Percentiles rank a stretch among this genome's conserved stretches.
phyloP scores from a whole-genome alignment of 83 land plant genomes.

The Diphasiastrum complanatum region DNA sequence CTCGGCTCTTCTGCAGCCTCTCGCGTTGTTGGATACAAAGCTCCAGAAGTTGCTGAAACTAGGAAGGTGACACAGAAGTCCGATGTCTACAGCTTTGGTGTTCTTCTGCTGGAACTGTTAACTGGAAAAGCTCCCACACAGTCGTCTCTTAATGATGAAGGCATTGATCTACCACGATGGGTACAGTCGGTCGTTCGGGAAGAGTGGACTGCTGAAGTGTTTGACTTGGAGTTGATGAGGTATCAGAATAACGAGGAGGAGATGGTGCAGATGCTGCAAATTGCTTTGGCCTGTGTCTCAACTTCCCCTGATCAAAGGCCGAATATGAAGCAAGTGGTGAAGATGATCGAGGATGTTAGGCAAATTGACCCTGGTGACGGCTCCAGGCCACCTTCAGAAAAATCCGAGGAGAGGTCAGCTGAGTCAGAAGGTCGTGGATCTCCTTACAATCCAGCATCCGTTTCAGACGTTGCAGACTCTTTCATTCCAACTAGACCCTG shows the following conservation, averaged over 20 bases:
- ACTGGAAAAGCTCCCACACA: constrained; percentile 11
- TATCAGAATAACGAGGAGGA: constrained; percentile 15
- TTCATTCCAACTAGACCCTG: no score
- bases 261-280: constrained; percentile 13
- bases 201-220: constrained; percentile 17
- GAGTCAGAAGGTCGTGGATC: no score
- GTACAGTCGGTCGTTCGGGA: no score
- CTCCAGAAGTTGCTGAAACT: constrained; percentile 11
- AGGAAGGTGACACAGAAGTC: constrained; percentile 12
- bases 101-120: constrained; percentile 7
- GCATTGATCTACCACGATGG: constrained; percentile 15
- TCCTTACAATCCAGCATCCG: no score
- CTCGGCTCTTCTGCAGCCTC: constrained; percentile 5
- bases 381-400: not conserved
- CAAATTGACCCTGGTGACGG: constrained; percentile 9
- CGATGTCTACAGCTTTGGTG: no score
- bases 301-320: no score
- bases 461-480: no score
- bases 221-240: constrained; percentile 13
- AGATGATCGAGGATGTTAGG: constrained; percentile 8
- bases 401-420: constrained; percentile 10
- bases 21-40: constrained; percentile 7
- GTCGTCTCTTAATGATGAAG: constrained; percentile 11
- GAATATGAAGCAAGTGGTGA: constrained; percentile 13
- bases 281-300: constrained; percentile 3